Evolutionary conservation across 345 rosid species (phyloP).

Genomic region (Hevea brasiliensis): DNA sequence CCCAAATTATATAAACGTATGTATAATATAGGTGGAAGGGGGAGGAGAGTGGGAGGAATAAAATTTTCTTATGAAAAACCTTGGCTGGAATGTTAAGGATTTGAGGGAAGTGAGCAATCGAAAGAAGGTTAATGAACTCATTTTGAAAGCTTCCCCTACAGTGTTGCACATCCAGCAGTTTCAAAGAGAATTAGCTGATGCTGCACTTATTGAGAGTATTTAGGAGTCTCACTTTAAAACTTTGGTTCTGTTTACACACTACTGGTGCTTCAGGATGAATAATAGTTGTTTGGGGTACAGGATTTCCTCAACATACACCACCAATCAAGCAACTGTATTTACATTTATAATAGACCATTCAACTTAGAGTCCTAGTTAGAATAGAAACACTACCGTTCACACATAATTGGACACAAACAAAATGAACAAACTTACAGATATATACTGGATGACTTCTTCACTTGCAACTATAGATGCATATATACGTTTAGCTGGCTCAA

Average conservation of each 20-base stretch:
- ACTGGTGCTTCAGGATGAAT: background rate
- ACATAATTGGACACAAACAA: background rate
- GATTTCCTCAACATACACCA: background rate
- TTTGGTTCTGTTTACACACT: no score
- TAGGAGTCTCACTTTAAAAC: background rate
- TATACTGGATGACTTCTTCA: slow-evolving; percentile 73
- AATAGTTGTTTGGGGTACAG: no score
- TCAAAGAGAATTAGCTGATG: background rate
- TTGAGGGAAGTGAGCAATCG: background rate
- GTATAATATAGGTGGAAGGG: no score
- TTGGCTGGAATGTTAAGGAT: background rate
- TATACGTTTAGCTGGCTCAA: slow-evolving; percentile 93
- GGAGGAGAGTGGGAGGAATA: background rate
- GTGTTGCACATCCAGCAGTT: background rate
- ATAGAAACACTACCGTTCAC: background rate
- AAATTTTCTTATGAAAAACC: background rate
- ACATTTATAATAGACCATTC: background rate
- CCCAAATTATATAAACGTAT: no score
- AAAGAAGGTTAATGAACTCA: background rate
- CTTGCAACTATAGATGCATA: slow-evolving; percentile 88
- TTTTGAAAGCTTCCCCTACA: background rate
- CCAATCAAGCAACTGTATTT: background rate
- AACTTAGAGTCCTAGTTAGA: background rate
- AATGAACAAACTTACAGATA: slow-evolving; percentile 58
- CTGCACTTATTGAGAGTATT: background rate